These are phyloP conservation scores for Croton laevigatus DNA, from an alignment of 441 rosid species.

Conservation along the genomic window DNA sequence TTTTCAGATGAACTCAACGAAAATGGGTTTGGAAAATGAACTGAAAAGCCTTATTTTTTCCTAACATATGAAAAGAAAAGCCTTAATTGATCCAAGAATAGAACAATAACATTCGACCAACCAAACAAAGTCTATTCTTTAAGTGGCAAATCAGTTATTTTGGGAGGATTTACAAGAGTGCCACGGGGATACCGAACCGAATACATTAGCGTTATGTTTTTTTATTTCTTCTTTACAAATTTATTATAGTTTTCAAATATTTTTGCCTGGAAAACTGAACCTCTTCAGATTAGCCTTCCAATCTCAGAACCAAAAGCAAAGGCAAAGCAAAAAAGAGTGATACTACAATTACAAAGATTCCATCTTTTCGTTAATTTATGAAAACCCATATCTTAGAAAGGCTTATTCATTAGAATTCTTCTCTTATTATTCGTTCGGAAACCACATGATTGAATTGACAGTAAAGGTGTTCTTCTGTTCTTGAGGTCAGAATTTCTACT, in stretches of 20 bases:
- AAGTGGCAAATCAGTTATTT: not conserved
- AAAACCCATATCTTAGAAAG: not conserved
- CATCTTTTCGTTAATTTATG: not conserved
- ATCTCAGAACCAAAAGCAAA: slow-evolving; percentile 4
- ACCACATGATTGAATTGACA: not conserved
- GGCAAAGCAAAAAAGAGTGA: not conserved
- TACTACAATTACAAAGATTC: not conserved
- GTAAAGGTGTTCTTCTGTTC: not conserved
- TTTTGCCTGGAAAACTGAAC: not conserved
- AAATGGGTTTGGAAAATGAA: no score
- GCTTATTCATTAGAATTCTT: not conserved
- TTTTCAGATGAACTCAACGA: no score
- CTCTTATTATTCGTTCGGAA: not conserved
- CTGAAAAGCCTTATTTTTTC: no score
- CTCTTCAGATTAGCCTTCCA: slow-evolving; percentile 1
- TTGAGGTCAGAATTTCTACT: slow-evolving; percentile 4
- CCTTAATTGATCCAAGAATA: no score
- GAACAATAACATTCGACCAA: not conserved
- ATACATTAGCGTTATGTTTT: no score
- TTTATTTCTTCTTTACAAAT: no score
- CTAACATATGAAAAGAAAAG: no score
- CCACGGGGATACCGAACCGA: not conserved
- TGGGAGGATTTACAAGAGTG: not conserved
- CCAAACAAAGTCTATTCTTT: not conserved
- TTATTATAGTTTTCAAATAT: not conserved